Evolutionary conservation across 352 stramenopile genomes (phyloP).

Genomic region (Phytophthora sp.): DNA sequence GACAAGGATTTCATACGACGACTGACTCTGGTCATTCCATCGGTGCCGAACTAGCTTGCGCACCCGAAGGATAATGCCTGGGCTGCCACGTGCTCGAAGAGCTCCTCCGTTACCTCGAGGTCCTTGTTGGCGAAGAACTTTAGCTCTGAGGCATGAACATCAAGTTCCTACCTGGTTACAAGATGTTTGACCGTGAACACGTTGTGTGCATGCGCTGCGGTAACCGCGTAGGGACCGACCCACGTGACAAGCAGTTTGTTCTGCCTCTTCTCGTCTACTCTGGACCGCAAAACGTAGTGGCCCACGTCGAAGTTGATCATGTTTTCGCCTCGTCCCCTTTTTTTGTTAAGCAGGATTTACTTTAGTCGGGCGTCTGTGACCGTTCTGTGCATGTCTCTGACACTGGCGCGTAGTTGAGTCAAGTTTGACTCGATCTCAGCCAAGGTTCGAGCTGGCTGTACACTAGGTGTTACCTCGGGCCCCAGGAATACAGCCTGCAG

Average conservation of each 20-base stretch:
- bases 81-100: slow-evolving; percentile 19
- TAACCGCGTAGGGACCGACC: slow-evolving; percentile 21
- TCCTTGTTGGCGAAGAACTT: slow-evolving; percentile 24
- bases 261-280: slow-evolving; percentile 15
- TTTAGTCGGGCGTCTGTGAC: slow-evolving; percentile 8
- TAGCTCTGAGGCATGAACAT: slow-evolving; percentile 17
- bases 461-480: not conserved
- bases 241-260: slow-evolving; percentile 27
- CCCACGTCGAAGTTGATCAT: slow-evolving; percentile 23
- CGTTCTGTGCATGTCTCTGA: slow-evolving; percentile 18
- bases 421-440: slow-evolving; percentile 9
- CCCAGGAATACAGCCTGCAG: slow-evolving; percentile 9
- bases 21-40: slow-evolving; percentile 12
- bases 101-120: slow-evolving; percentile 11
- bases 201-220: slow-evolving; percentile 1
- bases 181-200: slow-evolving; percentile 19
- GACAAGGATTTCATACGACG: slow-evolving; percentile 13
- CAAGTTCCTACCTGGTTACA: slow-evolving; percentile 17
- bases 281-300: slow-evolving; percentile 20
- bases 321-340: slow-evolving; percentile 5
- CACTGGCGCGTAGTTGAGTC: slow-evolving; percentile 2
- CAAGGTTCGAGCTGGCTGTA: slow-evolving; percentile 2
- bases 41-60: slow-evolving; percentile 3
- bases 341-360: slow-evolving; percentile 23
- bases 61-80: slow-evolving; percentile 10